Base-by-base conservation (phyloP, 2,329 filamentous ascomycete species). In the Aspergillus sp. region DNA sequence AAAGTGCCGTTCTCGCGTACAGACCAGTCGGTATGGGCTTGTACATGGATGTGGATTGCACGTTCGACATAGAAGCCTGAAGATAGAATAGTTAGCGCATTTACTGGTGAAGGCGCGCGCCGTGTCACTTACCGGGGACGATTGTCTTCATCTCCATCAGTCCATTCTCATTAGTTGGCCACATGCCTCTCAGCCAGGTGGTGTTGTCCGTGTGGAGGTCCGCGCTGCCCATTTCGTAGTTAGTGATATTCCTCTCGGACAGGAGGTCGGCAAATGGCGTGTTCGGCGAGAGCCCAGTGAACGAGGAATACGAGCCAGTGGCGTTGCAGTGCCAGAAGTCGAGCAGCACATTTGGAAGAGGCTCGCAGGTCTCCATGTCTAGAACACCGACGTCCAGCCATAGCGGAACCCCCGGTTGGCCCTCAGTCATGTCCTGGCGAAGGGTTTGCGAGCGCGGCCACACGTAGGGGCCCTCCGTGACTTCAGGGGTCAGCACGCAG, bases 151-250 rank as follows among this genome's bases (percentile, higher is more conserved):
- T 79, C 50, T 72, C 68, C 50, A 77, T 76, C 31, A 82, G 74
- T 31, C 80, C 80, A 40, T 79, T 72, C 3, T 64, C 60, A 58
- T 81, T 75, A 0, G 76, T 77, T 3, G 70, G 68, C 68, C 78
- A 76, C 56, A 81, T 74, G 23, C 80, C 80, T 2, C 80, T 76
- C n/a, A 80, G 65, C 63, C 70, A 80, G 6, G 76, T 79, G 0
- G 70, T 67, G 3, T 68, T 65, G 4, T 67, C 64, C 4, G 64
- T 67, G n/a, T 67, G 65, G 19, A 67, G 43, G 47, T 66, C 58
- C 3, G 58, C 62, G 39, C 48, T 50, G 9, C 61, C 56, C 33
- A 61, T 33, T 43, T 69, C 72, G 69, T 50, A 68, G 2, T 65
- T 62, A 48, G 73, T 70, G 19, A 35, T 3, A n/a, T 19, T 31